Evolutionary conservation across 2,329 filamentous ascomycete genomes (phyloP), one percentile per base, ranked within the genome.

Genomic region (Harringtonia lauricola): DNA sequence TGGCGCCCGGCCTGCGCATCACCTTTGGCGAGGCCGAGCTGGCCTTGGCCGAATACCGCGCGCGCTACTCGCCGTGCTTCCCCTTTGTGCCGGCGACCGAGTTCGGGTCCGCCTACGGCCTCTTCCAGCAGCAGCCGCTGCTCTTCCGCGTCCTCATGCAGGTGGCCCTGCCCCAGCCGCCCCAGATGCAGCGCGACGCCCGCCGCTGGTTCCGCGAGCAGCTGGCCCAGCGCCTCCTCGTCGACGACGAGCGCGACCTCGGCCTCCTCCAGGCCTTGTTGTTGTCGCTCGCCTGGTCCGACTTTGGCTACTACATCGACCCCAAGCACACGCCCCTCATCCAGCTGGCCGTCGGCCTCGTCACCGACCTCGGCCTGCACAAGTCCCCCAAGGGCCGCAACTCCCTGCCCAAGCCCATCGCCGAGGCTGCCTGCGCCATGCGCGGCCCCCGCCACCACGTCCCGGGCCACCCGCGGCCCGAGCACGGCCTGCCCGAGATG

Each of bases 261-360:
- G 61, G 61, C 24, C 48, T 65, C 1, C 48, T 68, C 3, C 65
- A 68, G 33, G 60, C 60, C 1, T 52, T 66, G 1, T n/a, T 67
- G 1, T 24, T 66, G 1, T 58, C 59, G 18, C 37, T 65, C 3
- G 61, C 57, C 1, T 67, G 64, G 65, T 64, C 59, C 28, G 64
- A 68, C 39, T 57, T 61, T 31, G 59, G 64, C 38, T 60, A 61
- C 35, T 64, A 63, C 36, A 47, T 61, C 12, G 62, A 65, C 1
- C 52, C 53, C 3, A 58, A 61, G 15, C 58, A 56, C 3, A 67
- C 64, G 4, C 59, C 57, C 1, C 46, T 68, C 1, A 31, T 68
- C 1, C 65, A 68, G 12, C 49, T 69, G 14, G 63, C 63, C 3
- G 48, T 59, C 1, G 59, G 61, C 0, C 45, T 69, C 1, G 57